Conservation (phyloP, 805 yeast species). For the Candida yuanshanica region DNA sequence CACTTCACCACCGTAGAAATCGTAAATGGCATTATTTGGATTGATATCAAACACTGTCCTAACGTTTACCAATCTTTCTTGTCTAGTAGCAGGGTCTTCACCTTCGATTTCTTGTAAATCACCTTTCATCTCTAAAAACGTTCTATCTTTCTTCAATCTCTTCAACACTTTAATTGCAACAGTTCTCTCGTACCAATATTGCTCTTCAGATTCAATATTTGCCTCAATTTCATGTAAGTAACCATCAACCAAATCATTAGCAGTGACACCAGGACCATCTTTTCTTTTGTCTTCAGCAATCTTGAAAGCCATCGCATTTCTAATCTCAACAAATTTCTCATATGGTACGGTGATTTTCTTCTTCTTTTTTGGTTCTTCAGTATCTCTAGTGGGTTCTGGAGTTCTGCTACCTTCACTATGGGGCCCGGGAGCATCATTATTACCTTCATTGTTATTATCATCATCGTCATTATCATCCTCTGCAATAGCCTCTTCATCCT, state of each 20-base stretch:
- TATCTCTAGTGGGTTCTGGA: background rate
- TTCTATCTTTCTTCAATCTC: conserved; percentile 77
- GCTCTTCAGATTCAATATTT: conserved; percentile 61
- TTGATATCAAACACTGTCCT: conserved; percentile 38
- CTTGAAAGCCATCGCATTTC: conserved; percentile 68
- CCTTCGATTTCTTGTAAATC: conserved; percentile 24
- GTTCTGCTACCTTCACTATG: background rate
- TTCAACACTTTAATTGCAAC: conserved; percentile 75
- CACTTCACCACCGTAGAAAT: conserved; percentile 28
- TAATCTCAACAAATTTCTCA: conserved; percentile 81
- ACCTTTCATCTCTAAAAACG: conserved; percentile 63
- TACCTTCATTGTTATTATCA: conserved; percentile 10
- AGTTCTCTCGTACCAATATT: conserved; percentile 63
- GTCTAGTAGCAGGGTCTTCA: conserved; percentile 22
- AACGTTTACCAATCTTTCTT: conserved; percentile 21
- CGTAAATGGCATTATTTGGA: conserved; percentile 81
- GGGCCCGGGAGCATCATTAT: conserved; percentile 5
- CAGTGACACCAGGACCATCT: conserved; percentile 57
- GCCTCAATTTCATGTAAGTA: conserved; percentile 72
- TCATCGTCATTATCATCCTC: conserved; percentile 34
- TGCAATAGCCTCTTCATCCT: conserved; percentile 35
- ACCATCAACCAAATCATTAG: conserved; percentile 69
- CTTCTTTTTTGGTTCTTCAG: conserved; percentile 14
- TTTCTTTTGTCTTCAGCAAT: conserved; percentile 51
- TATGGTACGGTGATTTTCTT: conserved; percentile 59